A percentile compares a stretch with the other conserved stretches of the same genome.
Evolutionary conservation across 176 grass and related monocot species (phyloP).

Genomic region (Rhynchospora breviuscula): DNA sequence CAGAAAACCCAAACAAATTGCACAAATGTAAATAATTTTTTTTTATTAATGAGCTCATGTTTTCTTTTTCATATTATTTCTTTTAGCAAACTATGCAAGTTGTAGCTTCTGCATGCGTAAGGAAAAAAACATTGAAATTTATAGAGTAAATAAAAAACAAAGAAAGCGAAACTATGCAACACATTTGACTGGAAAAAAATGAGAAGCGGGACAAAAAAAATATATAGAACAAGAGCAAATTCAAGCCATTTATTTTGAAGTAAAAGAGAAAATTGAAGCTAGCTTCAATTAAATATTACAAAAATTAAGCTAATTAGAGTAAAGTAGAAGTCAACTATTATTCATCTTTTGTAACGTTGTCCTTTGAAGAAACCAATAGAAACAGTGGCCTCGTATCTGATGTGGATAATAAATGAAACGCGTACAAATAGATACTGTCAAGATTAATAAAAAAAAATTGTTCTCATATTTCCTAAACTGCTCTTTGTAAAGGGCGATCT

Average conservation of each 20-base stretch:
- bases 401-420: background rate
- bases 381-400: background rate
- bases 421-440: background rate
- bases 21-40: background rate
- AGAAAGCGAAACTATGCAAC: background rate
- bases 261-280: background rate
- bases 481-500: background rate
- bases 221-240: background rate
- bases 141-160: background rate
- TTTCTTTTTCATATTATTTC: background rate
- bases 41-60: background rate
- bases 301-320: background rate
- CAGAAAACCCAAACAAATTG: background rate
- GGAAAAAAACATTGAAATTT: background rate
- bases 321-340: background rate
- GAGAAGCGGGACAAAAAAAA: background rate
- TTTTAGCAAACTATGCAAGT: background rate
- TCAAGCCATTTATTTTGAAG: no score
- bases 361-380: background rate
- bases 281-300: background rate
- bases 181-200: background rate
- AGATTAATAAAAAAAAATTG: background rate
- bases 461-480: background rate
- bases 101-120: slow-evolving; percentile 3
- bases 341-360: background rate